These are phyloP conservation scores for Bipolaris cookei DNA, from an alignment of 2,329 filamentous ascomycete species.

Conservation along the genomic window DNA sequence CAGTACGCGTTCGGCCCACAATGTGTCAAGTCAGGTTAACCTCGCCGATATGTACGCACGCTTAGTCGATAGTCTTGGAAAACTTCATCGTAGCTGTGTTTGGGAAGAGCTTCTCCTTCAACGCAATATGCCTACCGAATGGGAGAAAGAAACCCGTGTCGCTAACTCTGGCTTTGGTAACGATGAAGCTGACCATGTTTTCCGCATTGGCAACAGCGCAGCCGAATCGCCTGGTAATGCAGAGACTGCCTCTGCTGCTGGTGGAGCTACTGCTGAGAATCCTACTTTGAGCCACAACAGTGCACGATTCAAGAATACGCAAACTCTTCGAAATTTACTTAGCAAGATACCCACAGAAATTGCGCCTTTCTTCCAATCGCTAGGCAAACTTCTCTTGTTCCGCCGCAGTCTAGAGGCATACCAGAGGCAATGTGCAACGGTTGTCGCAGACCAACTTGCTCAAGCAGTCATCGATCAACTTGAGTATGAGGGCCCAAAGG, in stretches of 20 bases:
- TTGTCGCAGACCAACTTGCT: conserved; percentile 73
- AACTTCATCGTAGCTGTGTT: conserved; percentile 79
- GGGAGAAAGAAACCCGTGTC: conserved; percentile 59
- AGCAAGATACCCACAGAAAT: conserved; percentile 79
- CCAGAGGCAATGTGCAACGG: conserved; percentile 65
- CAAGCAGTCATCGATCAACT: conserved; percentile 73
- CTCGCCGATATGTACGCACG: conserved; percentile 81
- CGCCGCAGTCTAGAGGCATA: conserved; percentile 73
- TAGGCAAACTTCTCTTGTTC: conserved; percentile 81
- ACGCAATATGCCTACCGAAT: conserved; percentile 73
- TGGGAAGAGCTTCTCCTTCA: conserved; percentile 82
- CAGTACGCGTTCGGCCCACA: conserved; percentile 66
- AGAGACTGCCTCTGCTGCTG: conserved; percentile 17
- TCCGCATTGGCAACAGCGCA: conserved; percentile 42
- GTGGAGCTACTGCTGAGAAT: conserved; percentile 12
- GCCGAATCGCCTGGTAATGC: conserved; percentile 25
- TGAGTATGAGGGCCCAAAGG: conserved; percentile 56
- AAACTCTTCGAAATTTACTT: conserved; percentile 76
- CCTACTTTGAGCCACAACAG: conserved; percentile 35
- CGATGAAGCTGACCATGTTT: conserved; percentile 50
- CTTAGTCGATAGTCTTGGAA: conserved; percentile 77
- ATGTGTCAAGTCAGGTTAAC: conserved; percentile 77
- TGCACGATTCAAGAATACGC: conserved; percentile 73
- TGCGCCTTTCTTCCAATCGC: conserved; percentile 82
- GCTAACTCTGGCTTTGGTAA: conserved; percentile 49